Evolutionary conservation across 73 alveolate genomes (phyloP).

Genomic region (Paramecium primaurelia): DNA sequence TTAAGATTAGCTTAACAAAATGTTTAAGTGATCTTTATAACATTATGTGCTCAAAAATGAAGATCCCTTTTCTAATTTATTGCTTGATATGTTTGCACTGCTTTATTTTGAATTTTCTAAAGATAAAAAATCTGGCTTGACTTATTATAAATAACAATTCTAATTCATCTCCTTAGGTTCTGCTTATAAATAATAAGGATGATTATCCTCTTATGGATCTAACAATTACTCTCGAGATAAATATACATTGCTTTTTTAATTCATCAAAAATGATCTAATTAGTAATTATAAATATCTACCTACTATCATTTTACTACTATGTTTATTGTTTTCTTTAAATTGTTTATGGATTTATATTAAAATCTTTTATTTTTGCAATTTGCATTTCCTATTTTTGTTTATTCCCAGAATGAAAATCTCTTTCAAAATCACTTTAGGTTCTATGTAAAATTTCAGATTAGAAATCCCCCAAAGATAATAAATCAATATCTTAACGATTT

Average conservation of each 20-base stretch:
- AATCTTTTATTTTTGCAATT: background rate
- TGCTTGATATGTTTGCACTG: background rate
- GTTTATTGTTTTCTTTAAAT: too few relatives aligned
- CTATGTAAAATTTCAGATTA: background rate
- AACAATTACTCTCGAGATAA: background rate
- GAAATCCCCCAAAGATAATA: background rate
- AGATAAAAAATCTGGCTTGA: background rate
- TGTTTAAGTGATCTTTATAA: background rate
- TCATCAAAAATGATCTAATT: background rate
- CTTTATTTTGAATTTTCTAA: background rate
- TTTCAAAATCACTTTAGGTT: background rate
- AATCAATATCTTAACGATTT: background rate
- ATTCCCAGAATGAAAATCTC: background rate
- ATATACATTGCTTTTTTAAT: background rate
- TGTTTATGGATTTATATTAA: background rate
- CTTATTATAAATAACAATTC: background rate
- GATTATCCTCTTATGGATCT: background rate
- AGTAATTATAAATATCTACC: background rate
- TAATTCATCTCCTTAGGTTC: background rate
- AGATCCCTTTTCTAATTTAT: background rate
- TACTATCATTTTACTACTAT: background rate
- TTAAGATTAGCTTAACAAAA: background rate
- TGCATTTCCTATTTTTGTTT: background rate
- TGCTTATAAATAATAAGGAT: background rate
- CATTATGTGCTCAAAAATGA: background rate